phyloP scores from a whole-genome alignment of 495 filamentous ascomycete species.

The Annulohypoxylon moriforme region DNA sequence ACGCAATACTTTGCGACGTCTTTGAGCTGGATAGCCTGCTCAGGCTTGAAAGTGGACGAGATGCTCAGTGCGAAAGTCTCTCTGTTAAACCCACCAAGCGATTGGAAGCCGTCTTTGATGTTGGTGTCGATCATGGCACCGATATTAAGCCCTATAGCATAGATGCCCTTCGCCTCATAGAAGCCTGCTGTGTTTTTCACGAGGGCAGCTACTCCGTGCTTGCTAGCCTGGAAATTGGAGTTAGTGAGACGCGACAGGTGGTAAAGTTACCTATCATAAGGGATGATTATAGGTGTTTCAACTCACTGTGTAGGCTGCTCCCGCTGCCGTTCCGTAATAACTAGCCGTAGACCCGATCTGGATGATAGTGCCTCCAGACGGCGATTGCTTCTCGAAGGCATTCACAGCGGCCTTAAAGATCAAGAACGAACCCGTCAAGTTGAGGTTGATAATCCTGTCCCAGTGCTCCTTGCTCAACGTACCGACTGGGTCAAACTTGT shows the following conservation, averaged over 20 bases:
- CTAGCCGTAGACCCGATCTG: constrained; percentile 61
- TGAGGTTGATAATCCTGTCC: constrained; percentile 69
- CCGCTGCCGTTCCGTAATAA: constrained; percentile 49
- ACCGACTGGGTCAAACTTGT: constrained; percentile 66
- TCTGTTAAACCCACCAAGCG: constrained; percentile 51
- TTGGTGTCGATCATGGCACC: constrained; percentile 68
- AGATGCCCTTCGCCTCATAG: constrained; percentile 68
- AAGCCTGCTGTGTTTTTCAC: constrained; percentile 72
- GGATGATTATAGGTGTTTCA: neutral
- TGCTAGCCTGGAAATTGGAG: constrained; percentile 44
- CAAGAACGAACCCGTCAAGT: constrained; percentile 69
- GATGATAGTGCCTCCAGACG: constrained; percentile 55
- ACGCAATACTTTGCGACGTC: constrained; percentile 57
- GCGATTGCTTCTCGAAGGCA: constrained; percentile 37
- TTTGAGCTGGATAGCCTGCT: constrained; percentile 40
- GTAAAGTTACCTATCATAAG: neutral
- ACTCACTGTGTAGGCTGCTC: constrained; percentile 66
- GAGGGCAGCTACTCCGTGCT: constrained; percentile 66
- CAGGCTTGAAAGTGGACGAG: constrained; percentile 55
- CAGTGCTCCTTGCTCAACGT: constrained; percentile 62
- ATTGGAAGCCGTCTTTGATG: constrained; percentile 29
- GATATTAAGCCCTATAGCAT: constrained; percentile 65
- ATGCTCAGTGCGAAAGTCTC: constrained; percentile 60
- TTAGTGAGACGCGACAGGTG: neutral
- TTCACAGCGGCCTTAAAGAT: constrained; percentile 64